Conservation (phyloP, 2,329 filamentous ascomycete genomes). For the Acephala macrosclerotiorum region DNA sequence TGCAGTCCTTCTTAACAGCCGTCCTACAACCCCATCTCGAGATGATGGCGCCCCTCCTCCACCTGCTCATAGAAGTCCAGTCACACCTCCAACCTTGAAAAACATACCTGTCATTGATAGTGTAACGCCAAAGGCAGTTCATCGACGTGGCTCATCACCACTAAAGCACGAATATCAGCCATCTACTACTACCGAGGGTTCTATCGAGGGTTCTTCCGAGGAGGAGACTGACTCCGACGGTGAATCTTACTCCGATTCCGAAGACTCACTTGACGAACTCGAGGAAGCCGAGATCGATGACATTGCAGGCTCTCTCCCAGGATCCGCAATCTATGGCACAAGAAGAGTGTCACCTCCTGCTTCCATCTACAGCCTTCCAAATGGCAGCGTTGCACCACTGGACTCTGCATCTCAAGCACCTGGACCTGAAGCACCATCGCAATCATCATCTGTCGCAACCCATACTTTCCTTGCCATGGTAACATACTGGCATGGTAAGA, state of each 20-base stretch:
- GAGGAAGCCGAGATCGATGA: constrained; percentile 60
- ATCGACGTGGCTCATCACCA: constrained; percentile 86
- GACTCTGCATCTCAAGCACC: constrained; percentile 79
- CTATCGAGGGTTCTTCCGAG: constrained; percentile 67
- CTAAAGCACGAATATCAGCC: constrained; percentile 97
- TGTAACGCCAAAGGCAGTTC: constrained; percentile 42
- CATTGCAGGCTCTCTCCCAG: constrained; percentile 24
- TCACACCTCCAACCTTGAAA: constrained; percentile 56
- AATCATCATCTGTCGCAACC: constrained; percentile 44
- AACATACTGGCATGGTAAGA: constrained; percentile 68
- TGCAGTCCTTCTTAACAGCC: constrained; percentile 19
- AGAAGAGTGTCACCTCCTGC: constrained; percentile 29
- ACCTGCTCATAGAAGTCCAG: constrained; percentile 41
- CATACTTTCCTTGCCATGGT: constrained; percentile 59
- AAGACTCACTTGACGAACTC: constrained; percentile 56
- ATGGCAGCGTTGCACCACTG: constrained; percentile 73
- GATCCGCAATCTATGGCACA: constrained; percentile 31
- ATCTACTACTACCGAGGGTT: constrained; percentile 72
- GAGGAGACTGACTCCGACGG: constrained; percentile 53
- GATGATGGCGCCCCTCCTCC: constrained; percentile 41
- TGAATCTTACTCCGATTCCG: constrained; percentile 53
- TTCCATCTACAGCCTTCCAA: constrained; percentile 39
- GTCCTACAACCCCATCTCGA: constrained; percentile 20
- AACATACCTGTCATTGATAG: constrained; percentile 37
- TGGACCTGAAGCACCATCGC: not conserved